phyloP scores from a whole-genome alignment of 2,329 filamentous ascomycete genomes.

The Rosellinia necatrix region DNA sequence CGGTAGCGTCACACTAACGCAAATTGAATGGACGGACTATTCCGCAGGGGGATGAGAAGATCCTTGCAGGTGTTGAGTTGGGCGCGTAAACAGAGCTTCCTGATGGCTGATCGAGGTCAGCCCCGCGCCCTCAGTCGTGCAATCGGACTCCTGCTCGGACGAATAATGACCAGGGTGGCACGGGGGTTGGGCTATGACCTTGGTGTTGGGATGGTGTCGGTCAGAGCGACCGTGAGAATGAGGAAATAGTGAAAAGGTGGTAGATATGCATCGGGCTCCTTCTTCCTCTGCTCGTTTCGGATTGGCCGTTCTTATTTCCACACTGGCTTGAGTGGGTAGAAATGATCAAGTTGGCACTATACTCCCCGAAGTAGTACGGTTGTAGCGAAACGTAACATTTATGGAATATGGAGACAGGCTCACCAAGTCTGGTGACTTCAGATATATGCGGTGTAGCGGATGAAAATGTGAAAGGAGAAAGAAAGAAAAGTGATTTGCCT shows the following conservation, averaged over 20 bases:
- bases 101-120: constrained; percentile 50
- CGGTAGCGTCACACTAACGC: constrained; percentile 36
- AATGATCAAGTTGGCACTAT: constrained; percentile 21
- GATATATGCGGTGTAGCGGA: constrained; percentile 50
- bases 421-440: constrained; percentile 51
- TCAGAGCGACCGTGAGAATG: constrained; percentile 11
- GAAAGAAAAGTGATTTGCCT: constrained; percentile 52
- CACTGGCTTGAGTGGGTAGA: constrained; percentile 8
- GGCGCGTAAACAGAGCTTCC: constrained; percentile 59
- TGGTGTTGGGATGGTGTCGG: constrained; percentile 28
- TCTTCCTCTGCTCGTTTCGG: not conserved
- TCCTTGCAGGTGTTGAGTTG: constrained; percentile 47
- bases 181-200: constrained; percentile 48
- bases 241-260: constrained; percentile 20
- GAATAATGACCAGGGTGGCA: constrained; percentile 42
- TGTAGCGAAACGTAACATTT: constrained; percentile 37
- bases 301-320: not conserved
- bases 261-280: constrained; percentile 22
- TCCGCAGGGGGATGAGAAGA: constrained; percentile 35
- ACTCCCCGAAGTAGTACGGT: constrained; percentile 1
- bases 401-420: constrained; percentile 46
- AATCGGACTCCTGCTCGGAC: constrained; percentile 47
- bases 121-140: constrained; percentile 49
- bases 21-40: constrained; percentile 28
- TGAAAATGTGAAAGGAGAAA: constrained; percentile 29